These are phyloP conservation scores for Kodamaea nitidulidarum DNA, from an alignment of 805 yeast genomes.

Conservation along the genomic window DNA sequence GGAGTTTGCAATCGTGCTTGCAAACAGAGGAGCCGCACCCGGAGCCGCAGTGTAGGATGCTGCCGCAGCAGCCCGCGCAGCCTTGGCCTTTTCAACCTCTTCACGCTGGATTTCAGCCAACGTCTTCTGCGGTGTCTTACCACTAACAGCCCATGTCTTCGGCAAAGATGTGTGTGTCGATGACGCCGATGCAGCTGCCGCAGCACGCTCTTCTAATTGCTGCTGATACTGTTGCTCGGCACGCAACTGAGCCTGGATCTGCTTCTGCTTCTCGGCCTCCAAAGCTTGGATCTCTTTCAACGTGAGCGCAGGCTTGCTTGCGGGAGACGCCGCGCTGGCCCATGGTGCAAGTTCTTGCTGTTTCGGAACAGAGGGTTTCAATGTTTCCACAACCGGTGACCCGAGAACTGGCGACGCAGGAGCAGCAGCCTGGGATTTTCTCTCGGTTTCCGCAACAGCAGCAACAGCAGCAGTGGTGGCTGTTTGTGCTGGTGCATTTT, in stretches of 20 bases:
- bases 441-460: not conserved
- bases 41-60: conserved; percentile 6
- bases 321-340: conserved; percentile 35
- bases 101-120: conserved; percentile 62
- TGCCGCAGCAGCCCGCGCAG: conserved; percentile 19
- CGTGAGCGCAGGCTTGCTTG: conserved; percentile 37
- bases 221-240: conserved; percentile 20
- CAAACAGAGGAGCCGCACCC: conserved; percentile 28
- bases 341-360: conserved; percentile 46
- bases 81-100: conserved; percentile 43
- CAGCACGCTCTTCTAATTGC: conserved; percentile 13
- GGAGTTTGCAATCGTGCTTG: conserved; percentile 29
- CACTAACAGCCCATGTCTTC: conserved; percentile 38
- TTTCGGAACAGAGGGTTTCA: conserved; percentile 16
- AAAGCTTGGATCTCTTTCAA: conserved; percentile 50
- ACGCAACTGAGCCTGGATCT: conserved; percentile 31
- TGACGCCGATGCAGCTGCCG: conserved; percentile 18
- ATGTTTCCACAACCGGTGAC: conserved; percentile 11
- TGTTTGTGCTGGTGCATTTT: too few species aligned
- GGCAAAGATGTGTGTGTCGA: conserved; percentile 32
- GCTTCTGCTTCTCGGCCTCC: conserved; percentile 41
- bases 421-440: conserved; percentile 24
- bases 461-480: conserved; percentile 3
- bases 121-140: conserved; percentile 36
- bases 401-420: not conserved